Evolutionary conservation across 2,329 filamentous ascomycete genomes (phyloP).

Genomic region (Xylariales sp.): DNA sequence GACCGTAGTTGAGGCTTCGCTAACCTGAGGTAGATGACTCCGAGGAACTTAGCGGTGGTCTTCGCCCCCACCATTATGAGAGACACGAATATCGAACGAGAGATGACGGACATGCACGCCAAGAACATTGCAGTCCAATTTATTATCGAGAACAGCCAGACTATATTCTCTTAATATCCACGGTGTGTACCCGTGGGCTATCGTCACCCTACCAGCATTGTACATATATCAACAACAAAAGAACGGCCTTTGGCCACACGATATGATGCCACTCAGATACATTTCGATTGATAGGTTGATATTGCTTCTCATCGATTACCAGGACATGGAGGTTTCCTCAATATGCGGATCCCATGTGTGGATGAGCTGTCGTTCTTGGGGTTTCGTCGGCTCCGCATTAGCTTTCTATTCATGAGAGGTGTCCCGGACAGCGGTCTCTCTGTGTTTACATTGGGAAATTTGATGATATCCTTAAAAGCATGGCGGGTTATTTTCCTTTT

Average conservation of each 20-base stretch:
- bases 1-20: constrained; percentile 13
- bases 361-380: constrained; percentile 24
- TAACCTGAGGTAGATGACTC: constrained; percentile 78
- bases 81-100: constrained; percentile 86
- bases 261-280: not conserved
- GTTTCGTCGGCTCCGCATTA: constrained; percentile 40
- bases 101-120: constrained; percentile 94
- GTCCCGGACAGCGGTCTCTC: constrained; percentile 40
- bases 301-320: constrained; percentile 15
- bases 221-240: constrained; percentile 42
- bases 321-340: not conserved
- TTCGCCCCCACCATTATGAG: constrained; percentile 99
- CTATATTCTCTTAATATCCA: constrained; percentile 73
- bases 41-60: constrained; percentile 94
- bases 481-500: constrained; percentile 34
- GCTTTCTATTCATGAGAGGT: constrained; percentile 42
- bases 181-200: constrained; percentile 8
- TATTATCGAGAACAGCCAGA: constrained; percentile 88
- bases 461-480: constrained; percentile 50
- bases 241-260: constrained; percentile 9
- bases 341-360: not conserved
- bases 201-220: constrained; percentile 35
- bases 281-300: constrained; percentile 6
- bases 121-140: constrained; percentile 95
- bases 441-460: constrained; percentile 46